phyloP scores from a whole-genome alignment of 129 eudicot genomes.

The Helianthus tuberosus region DNA sequence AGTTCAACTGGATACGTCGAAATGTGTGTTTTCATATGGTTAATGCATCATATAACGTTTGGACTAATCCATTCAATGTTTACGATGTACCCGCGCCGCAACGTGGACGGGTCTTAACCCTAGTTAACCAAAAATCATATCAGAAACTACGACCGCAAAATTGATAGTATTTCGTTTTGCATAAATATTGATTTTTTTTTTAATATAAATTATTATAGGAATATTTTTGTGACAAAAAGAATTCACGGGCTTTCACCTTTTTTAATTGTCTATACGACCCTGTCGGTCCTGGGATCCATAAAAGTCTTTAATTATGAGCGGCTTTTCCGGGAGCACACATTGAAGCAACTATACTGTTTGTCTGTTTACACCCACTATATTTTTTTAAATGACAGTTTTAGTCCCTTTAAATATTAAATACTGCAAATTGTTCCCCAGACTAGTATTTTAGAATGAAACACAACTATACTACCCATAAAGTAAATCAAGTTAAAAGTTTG shows the following conservation, averaged over 20 bases:
- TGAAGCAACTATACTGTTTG: background rate
- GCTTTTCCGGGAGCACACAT: slow-evolving; percentile 19
- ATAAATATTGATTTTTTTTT: too few relatives aligned
- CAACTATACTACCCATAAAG: background rate
- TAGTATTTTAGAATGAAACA: background rate
- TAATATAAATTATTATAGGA: too few relatives aligned
- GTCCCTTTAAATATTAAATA: slow-evolving; percentile 1
- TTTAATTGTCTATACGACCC: background rate
- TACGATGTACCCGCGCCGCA: too few relatives aligned
- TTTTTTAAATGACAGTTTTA: background rate
- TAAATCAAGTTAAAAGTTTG: background rate
- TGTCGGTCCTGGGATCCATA: background rate
- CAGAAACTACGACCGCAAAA: too few relatives aligned
- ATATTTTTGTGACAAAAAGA: too few relatives aligned
- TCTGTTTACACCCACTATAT: background rate
- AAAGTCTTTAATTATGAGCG: slow-evolving; percentile 24
- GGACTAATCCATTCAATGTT: too few relatives aligned
- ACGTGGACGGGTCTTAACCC: too few relatives aligned
- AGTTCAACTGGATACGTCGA: too few relatives aligned
- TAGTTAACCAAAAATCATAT: too few relatives aligned
- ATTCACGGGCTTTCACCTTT: background rate
- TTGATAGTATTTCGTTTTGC: too few relatives aligned
- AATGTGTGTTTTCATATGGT: too few relatives aligned
- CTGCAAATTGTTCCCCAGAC: background rate
- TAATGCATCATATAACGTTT: too few relatives aligned